Conservation (phyloP, 225 moss, liverwort and hornwort genomes). For the Bryum argenteum region DNA sequence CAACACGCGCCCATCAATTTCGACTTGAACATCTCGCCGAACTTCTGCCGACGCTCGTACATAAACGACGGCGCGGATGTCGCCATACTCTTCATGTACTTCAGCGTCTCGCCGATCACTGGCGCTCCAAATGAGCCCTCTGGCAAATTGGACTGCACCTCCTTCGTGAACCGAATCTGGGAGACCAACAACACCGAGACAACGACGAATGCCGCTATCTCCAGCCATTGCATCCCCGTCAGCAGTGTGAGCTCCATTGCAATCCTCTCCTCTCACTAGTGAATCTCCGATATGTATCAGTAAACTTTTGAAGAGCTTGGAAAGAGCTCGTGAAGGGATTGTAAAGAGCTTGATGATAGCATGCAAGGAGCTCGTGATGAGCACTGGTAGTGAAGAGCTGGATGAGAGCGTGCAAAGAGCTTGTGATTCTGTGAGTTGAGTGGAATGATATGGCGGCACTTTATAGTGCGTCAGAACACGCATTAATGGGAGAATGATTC, state of each 20-base stretch:
- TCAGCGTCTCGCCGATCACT: conserved; percentile 23
- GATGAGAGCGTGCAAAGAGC: too few relatives aligned
- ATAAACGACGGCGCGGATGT: conserved; percentile 27
- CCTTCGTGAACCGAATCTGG: conserved; percentile 19
- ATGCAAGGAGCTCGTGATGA: too few relatives aligned
- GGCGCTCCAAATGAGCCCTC: conserved; percentile 20
- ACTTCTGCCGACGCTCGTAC: conserved; percentile 24
- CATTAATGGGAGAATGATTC: conserved; percentile 2
- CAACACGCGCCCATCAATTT: conserved; percentile 39
- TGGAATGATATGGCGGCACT: neutral
- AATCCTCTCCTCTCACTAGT: neutral
- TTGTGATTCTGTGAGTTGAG: neutral
- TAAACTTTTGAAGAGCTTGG: neutral
- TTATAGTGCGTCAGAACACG: conserved; percentile 22
- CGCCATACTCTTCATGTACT: conserved; percentile 30
- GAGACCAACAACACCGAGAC: conserved; percentile 16
- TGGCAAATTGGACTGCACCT: conserved; percentile 23
- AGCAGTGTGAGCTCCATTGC: conserved; percentile 19
- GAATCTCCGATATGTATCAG: neutral
- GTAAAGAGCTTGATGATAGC: too few relatives aligned
- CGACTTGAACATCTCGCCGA: conserved; percentile 39
- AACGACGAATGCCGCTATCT: conserved; percentile 25
- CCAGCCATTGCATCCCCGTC: conserved; percentile 29
- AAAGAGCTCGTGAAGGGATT: neutral
- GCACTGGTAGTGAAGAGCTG: too few relatives aligned